These are phyloP conservation scores for Mikania micrantha DNA, from an alignment of 129 eudicot genomes.

Conservation along the genomic window DNA sequence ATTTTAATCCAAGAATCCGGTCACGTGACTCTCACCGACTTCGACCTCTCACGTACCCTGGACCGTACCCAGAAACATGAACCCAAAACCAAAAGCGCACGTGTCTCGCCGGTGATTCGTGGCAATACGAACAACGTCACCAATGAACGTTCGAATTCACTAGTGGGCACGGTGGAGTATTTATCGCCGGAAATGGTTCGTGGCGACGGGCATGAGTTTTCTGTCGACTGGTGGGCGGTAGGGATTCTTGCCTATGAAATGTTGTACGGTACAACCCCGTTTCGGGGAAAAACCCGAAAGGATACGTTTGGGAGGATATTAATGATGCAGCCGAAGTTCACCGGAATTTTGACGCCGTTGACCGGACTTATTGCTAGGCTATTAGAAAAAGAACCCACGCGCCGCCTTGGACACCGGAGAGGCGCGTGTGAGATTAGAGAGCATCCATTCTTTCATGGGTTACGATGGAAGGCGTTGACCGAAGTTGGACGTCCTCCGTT, in stretches of 20 bases:
- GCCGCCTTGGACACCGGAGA: slow-evolving; percentile 58
- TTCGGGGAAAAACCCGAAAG: slow-evolving; percentile 59
- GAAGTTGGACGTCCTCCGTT: slow-evolving; percentile 79
- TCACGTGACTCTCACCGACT: slow-evolving; percentile 85
- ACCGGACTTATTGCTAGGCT: slow-evolving; percentile 54
- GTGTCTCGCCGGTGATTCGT: slow-evolving; percentile 52
- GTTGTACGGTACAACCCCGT: slow-evolving; percentile 84
- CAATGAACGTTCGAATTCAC: slow-evolving; percentile 63
- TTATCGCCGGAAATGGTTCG: slow-evolving; percentile 78
- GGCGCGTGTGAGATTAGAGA: slow-evolving; percentile 78
- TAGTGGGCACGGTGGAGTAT: slow-evolving; percentile 93
- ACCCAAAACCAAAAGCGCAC: slow-evolving; percentile 48
- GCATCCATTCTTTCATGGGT: slow-evolving; percentile 58
- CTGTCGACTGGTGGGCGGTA: slow-evolving; percentile 93
- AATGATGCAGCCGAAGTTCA: slow-evolving; percentile 47
- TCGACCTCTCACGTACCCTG: slow-evolving; percentile 65
- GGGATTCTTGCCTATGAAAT: slow-evolving; percentile 77
- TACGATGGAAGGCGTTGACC: slow-evolving; percentile 69
- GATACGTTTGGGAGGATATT: slow-evolving; percentile 62
- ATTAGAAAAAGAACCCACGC: slow-evolving; percentile 66
- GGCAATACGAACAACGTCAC: slow-evolving; percentile 16
- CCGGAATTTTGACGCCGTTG: slow-evolving; percentile 48
- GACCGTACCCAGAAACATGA: slow-evolving; percentile 6
- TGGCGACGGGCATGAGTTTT: slow-evolving; percentile 86
- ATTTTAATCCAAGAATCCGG: slow-evolving; percentile 64